Evolutionary conservation across 2,329 filamentous ascomycete species (phyloP).

Genomic region (Lasiodiplodia citricola): DNA sequence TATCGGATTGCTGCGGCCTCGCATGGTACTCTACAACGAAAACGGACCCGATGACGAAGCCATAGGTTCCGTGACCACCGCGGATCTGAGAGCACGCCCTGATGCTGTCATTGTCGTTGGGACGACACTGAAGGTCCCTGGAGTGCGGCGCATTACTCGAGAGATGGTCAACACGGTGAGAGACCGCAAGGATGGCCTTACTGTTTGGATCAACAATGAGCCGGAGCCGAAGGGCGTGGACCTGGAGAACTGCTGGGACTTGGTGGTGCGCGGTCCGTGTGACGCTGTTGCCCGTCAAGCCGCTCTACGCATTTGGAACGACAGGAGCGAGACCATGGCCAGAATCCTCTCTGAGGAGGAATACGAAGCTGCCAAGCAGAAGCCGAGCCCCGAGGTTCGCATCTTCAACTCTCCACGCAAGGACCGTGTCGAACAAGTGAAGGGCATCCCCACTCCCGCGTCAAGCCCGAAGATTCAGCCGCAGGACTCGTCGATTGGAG

Average conservation of each 20-base stretch:
- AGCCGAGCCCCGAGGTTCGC: constrained; percentile 36
- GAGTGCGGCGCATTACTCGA: constrained; percentile 84
- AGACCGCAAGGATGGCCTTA: constrained; percentile 79
- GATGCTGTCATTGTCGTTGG: constrained; percentile 95
- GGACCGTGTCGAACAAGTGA: constrained; percentile 31
- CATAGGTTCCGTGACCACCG: constrained; percentile 86
- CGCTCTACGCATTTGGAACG: constrained; percentile 64
- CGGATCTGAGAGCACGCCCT: constrained; percentile 82
- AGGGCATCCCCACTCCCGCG: constrained; percentile 43
- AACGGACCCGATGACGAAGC: constrained; percentile 96
- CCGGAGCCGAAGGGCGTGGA: constrained; percentile 81
- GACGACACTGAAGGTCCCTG: constrained; percentile 93
- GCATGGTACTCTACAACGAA: constrained; percentile 97
- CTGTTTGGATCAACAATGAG: constrained; percentile 94
- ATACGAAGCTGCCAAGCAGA: constrained; percentile 38
- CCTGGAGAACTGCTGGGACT: constrained; percentile 90
- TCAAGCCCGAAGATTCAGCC: constrained; percentile 42
- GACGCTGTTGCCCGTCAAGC: constrained; percentile 83
- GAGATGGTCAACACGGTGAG: constrained; percentile 91
- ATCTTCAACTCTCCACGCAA: constrained; percentile 18
- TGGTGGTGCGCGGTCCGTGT: constrained; percentile 84
- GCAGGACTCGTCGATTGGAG: constrained; percentile 22
- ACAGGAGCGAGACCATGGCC: constrained; percentile 41
- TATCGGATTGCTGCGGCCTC: constrained; percentile 84
- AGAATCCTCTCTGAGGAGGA: constrained; percentile 44